Evolutionary conservation across 768 basidiomycete genomes (phyloP), one percentile per base, ranked within the genome.

Genomic region (Chlorophyllum brunneum): DNA sequence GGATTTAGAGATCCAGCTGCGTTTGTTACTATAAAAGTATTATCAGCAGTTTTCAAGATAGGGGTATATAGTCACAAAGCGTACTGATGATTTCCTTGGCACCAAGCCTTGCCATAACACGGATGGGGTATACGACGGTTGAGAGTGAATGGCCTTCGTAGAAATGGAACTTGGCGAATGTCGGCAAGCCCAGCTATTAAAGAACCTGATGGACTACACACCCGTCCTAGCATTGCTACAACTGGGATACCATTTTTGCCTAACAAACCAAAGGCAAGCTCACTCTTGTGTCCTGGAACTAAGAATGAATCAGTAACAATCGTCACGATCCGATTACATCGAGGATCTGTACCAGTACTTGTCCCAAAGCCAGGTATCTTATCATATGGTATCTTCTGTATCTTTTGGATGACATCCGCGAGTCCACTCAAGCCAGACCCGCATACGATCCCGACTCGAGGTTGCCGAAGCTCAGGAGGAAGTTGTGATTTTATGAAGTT

Each of bases 211-310:
- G 38, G 18, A 20, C 39, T 24, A 66, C 81, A 48, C 59, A 90
- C 89, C 63, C 93, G 75, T 54, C 92, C 92, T 26, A 95, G 82
- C 88, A 93, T 93, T 8, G 86, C 89, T 2, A 95, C 89, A 9
- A 89, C 92, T 0, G 93, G 88, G 0, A 87, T 77, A n/a, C 80
- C 79, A 46, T 75, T 69, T 4, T 73, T 77, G 0, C 90, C 88
- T 60, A 94, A 73, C 22, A 82, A 65, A 5, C 92, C 92, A 67
- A 95, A 94, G 0, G 90, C 89, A 18, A 95, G 72, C 6, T 78
- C 69, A 54, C 88, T 91, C 67, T 81, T 80, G 59, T 95, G 93
- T 23, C 93, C 92, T n/a, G 67, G 69, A 20, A 94, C 92, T 91
- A 45, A 43, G 50, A 48, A 30, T 29, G 56, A 16, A 10, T 30